These are phyloP conservation scores for Trypanosoma platydactyli DNA, from an alignment of 208 protist genomes.

Conservation along the genomic window DNA sequence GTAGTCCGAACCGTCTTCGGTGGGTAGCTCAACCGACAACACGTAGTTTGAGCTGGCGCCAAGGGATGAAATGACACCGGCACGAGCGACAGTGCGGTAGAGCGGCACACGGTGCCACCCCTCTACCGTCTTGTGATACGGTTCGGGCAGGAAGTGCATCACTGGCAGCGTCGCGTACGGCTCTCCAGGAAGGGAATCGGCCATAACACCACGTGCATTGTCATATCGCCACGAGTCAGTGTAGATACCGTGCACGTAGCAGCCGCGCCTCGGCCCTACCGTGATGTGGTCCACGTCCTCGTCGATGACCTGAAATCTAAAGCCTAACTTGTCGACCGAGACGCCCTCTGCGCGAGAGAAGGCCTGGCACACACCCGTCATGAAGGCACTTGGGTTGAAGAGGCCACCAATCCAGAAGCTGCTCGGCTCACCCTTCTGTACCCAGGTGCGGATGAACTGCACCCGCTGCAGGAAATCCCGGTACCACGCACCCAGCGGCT, in stretches of 20 bases:
- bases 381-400: constrained; percentile 99
- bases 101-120: constrained; percentile 88
- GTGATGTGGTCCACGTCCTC: constrained; percentile 49
- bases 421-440: constrained; percentile 90
- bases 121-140: constrained; percentile 75
- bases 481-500: constrained; percentile 96
- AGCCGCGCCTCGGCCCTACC: constrained; percentile 84
- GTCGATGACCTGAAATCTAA: constrained; percentile 89
- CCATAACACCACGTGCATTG: constrained; percentile 56
- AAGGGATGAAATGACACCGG: constrained; percentile 94
- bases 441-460: constrained; percentile 94
- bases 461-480: constrained; percentile 94
- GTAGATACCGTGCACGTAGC: constrained; percentile 97
- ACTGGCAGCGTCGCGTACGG: constrained; percentile 90
- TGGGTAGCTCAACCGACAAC: constrained; percentile 85
- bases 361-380: constrained; percentile 96
- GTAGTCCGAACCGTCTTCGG: constrained; percentile 83
- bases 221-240: constrained; percentile 97
- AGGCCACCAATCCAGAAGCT: constrained; percentile 97
- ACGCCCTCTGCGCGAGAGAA: constrained; percentile 95
- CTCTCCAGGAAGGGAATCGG: constrained; percentile 89
- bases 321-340: constrained; percentile 96
- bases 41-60: constrained; percentile 97
- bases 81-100: constrained; percentile 95
- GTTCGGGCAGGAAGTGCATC: constrained; percentile 94